Evolutionary conservation across 176 grass and related monocot genomes (phyloP), one percentile per base, ranked within the genome.

Genomic region (Oryza nivara): DNA sequence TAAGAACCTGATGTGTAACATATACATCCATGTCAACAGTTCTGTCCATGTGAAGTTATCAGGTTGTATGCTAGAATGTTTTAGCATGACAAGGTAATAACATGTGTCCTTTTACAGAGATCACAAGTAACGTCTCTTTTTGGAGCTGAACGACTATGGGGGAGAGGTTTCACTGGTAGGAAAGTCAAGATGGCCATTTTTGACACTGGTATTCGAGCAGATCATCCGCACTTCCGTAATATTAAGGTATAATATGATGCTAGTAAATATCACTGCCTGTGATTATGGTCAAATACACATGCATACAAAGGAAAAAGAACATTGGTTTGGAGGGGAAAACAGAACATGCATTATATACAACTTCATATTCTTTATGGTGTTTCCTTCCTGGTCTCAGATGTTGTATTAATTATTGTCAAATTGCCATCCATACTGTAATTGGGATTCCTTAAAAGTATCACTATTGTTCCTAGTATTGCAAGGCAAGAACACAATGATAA

Each of bases 171-270:
- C 80, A 98, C 91, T 70, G 93, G 93, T 84, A 83, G 49, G 41
- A 96, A 94, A 87, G 96, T 98, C 56, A 98, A 94, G 86, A 98
- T 98, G 93, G 96, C 96, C 67, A 98, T 98, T 89, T 98, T 98
- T 89, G 96, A 98, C 74, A 98, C 96, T 70, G 96, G 93, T 75
- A 98, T 98, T 84, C 93, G 96, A 52, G 91, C 91, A 12, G 86
- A 98, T 74, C 96, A 98, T 41, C 96, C 91, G 43, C 96, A 98
- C 76, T 98, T 98, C 75, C 90, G 93, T 35, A 98, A 98, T 86
- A 98, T 98, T 87, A 98, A 96, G 96, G 96, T 80, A 71, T 35
- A 11, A 36, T 77, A 45, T 35, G 9, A 63, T 63, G n/a, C 70
- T 81, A 73, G 22, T 25, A 71, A 51, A 47, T 60, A 64, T 74